These are phyloP conservation scores for Vitis hybrid DNA, from an alignment of 177 flowering plant species.

Conservation along the genomic window DNA sequence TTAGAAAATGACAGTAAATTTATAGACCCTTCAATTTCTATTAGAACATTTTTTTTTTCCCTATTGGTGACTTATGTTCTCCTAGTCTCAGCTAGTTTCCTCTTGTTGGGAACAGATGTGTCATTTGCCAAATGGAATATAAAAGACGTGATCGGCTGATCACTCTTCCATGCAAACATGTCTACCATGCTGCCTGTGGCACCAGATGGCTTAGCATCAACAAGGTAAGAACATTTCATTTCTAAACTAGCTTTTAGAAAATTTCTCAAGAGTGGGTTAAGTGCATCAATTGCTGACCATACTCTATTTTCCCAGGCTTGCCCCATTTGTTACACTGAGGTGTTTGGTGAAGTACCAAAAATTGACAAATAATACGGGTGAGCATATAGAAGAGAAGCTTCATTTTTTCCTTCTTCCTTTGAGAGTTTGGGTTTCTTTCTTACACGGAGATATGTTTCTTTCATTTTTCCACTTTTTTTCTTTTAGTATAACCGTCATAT, in stretches of 20 bases:
- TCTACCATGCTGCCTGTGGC: slow-evolving; percentile 70
- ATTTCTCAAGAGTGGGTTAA: neutral
- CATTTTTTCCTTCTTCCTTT: neutral
- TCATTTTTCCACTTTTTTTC: slow-evolving; percentile 2
- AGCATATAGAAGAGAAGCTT: slow-evolving; percentile 5
- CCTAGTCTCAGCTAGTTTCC: neutral
- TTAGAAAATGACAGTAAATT: no score
- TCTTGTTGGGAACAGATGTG: slow-evolving; percentile 50
- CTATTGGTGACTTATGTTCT: neutral
- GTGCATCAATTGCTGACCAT: neutral
- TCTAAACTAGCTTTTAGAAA: neutral
- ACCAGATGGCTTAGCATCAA: slow-evolving; percentile 86
- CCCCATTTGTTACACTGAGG: slow-evolving; percentile 64
- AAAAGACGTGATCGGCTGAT: slow-evolving; percentile 67
- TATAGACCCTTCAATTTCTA: neutral
- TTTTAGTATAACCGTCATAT: neutral
- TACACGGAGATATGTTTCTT: slow-evolving; percentile 5
- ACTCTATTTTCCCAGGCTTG: slow-evolving; percentile 47
- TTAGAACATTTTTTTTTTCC: neutral
- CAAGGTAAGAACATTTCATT: slow-evolving; percentile 47
- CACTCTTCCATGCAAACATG: slow-evolving; percentile 82
- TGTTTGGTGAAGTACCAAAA: slow-evolving; percentile 37
- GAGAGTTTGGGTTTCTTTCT: slow-evolving; percentile 7
- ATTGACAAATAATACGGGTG: slow-evolving; percentile 2
- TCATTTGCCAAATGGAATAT: slow-evolving; percentile 90